phyloP scores from a whole-genome alignment of 148 eudicot species.

The Hydrangea macrophylla region DNA sequence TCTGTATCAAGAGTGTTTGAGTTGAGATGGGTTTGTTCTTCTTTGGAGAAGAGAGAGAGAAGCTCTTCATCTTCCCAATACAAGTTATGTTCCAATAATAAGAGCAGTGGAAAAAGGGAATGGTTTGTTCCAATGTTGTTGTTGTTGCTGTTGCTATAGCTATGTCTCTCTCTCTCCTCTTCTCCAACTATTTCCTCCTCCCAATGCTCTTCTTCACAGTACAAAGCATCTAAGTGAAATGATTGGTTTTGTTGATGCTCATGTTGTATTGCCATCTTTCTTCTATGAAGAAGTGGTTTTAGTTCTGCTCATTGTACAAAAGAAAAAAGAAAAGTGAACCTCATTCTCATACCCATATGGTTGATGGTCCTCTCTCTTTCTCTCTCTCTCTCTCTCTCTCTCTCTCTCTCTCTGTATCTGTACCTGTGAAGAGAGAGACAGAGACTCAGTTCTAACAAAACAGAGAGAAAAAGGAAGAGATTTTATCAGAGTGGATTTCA shows the following conservation, averaged over 20 bases:
- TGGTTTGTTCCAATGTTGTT: conserved; percentile 6
- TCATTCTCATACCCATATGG: conserved; percentile 12
- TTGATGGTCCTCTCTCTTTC: conserved; percentile 17
- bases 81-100: conserved; percentile 39
- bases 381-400: conserved; percentile 9
- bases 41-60: conserved; percentile 39
- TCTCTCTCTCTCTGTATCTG: too few species aligned
- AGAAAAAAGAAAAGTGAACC: not conserved
- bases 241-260: conserved; percentile 23
- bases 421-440: too few species aligned
- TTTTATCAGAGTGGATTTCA: too few species aligned
- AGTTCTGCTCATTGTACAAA: not conserved
- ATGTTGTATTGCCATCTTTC: conserved; percentile 22
- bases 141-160: too few species aligned
- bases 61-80: conserved; percentile 69
- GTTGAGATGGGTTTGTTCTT: conserved; percentile 23
- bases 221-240: conserved; percentile 34
- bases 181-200: conserved; percentile 25
- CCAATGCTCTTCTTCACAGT: conserved; percentile 41
- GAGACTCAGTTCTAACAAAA: not conserved
- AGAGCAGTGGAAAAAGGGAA: conserved; percentile 18
- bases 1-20: conserved; percentile 5
- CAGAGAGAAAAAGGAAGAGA: not conserved
- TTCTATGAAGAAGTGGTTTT: not conserved
- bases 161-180: not conserved